Evolutionary conservation across 2,329 filamentous ascomycete genomes (phyloP).

Genomic region (Penicillium sp.): DNA sequence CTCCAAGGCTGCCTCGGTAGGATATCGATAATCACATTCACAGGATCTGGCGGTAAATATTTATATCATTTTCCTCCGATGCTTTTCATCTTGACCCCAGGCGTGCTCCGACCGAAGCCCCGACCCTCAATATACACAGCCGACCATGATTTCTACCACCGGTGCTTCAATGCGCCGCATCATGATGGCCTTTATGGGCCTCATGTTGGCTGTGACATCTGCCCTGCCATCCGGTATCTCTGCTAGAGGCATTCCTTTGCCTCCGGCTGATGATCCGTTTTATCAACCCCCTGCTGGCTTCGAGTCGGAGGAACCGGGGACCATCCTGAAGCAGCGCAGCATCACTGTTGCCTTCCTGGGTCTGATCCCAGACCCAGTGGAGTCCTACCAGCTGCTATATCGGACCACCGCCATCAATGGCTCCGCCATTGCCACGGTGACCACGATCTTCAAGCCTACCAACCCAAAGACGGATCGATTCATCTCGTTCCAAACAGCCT

Average conservation of each 20-base stretch:
- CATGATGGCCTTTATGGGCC: slow-evolving; percentile 11
- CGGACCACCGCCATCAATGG: slow-evolving; percentile 41
- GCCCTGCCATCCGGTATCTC: slow-evolving; percentile 6
- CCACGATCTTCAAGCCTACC: slow-evolving; percentile 41
- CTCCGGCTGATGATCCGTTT: slow-evolving; percentile 26
- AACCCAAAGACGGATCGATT: slow-evolving; percentile 29
- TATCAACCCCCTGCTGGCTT: slow-evolving; percentile 28
- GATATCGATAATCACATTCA: slow-evolving; percentile 11
- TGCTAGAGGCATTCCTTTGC: slow-evolving; percentile 4
- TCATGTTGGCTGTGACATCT: slow-evolving; percentile 11
- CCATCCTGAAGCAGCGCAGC: slow-evolving; percentile 23
- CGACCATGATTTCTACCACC: slow-evolving; percentile 10
- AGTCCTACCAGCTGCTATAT: slow-evolving; percentile 42
- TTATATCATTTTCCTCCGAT: slow-evolving; percentile 10
- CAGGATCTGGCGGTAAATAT: slow-evolving; percentile 7
- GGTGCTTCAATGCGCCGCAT: slow-evolving; percentile 4
- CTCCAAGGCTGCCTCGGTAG: slow-evolving; percentile 9
- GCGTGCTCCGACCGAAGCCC: neutral
- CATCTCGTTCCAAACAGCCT: slow-evolving; percentile 45
- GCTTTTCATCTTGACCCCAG: neutral
- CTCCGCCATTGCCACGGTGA: slow-evolving; percentile 40
- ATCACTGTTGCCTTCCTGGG: slow-evolving; percentile 23
- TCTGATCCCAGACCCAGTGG: slow-evolving; percentile 22
- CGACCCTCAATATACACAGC: neutral
- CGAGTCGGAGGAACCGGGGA: slow-evolving; percentile 21